These are phyloP conservation scores for Holtermannia corniformis DNA, from an alignment of 768 basidiomycete species.

Conservation along the genomic window DNA sequence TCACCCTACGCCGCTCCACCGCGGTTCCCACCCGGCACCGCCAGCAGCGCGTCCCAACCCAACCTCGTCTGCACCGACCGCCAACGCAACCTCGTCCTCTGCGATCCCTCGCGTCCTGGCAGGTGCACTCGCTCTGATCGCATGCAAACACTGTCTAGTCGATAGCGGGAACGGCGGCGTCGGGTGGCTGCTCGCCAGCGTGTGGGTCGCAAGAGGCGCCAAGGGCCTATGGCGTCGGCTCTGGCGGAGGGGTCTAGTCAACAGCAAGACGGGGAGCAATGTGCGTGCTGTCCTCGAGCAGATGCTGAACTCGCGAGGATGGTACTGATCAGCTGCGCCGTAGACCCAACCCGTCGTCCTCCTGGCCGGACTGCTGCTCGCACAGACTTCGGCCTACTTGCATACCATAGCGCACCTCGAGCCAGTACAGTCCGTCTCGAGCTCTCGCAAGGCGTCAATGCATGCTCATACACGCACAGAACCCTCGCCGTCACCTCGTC, in stretches of 20 bases:
- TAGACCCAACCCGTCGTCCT: background rate
- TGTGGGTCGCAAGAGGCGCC: background rate
- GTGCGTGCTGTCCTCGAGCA: background rate
- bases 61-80: background rate
- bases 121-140: background rate
- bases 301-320: too few relatives aligned
- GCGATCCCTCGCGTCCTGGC: background rate
- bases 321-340: too few relatives aligned
- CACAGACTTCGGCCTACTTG: background rate
- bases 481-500: background rate
- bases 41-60: too few relatives aligned
- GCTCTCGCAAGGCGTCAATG: background rate
- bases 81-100: background rate
- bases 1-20: background rate
- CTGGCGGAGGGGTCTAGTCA: background rate
- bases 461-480: too few relatives aligned
- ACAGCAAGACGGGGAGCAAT: background rate
- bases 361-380: background rate
- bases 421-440: background rate
- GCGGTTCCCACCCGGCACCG: background rate
- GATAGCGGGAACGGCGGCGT: background rate
- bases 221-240: background rate
- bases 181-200: background rate
- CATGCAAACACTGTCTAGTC: background rate
- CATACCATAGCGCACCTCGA: background rate